Evolutionary conservation across 768 basidiomycete species (phyloP).

Genomic region (Pleurotus cornucopiae): DNA sequence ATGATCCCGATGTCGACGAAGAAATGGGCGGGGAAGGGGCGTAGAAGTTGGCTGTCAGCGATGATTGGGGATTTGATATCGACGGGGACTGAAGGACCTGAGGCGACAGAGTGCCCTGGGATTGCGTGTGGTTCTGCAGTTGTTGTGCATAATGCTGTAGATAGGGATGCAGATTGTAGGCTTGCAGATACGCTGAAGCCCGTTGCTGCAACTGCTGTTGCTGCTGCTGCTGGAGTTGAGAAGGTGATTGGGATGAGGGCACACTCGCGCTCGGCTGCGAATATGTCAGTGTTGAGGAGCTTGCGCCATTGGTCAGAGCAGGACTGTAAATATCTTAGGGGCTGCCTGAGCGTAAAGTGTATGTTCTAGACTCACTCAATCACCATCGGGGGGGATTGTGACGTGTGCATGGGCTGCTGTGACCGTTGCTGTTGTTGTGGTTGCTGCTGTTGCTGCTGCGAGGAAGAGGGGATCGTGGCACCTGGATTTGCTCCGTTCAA

Average conservation of each 20-base stretch:
- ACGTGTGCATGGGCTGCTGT: conserved; percentile 19
- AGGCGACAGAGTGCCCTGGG: conserved; percentile 68
- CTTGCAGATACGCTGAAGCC: not conserved
- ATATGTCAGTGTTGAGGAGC: conserved; percentile 39
- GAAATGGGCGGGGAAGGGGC: conserved; percentile 4
- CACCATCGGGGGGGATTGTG: conserved; percentile 42
- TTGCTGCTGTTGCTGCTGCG: conserved; percentile 17
- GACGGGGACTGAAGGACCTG: conserved; percentile 63
- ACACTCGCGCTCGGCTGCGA: conserved; percentile 24
- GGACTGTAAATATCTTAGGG: conserved; percentile 40
- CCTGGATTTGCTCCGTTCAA: conserved; percentile 70
- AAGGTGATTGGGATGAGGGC: conserved; percentile 21
- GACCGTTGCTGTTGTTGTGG: conserved; percentile 18
- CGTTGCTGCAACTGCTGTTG: conserved; percentile 25
- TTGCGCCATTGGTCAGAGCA: conserved; percentile 48
- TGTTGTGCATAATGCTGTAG: conserved; percentile 24
- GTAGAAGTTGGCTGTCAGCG: conserved; percentile 30
- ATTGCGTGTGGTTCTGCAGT: conserved; percentile 29
- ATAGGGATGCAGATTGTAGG: conserved; percentile 23
- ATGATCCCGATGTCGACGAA: conserved; percentile 4
- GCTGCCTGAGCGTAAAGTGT: conserved; percentile 8
- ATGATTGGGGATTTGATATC: conserved; percentile 30
- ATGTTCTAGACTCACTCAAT: conserved; percentile 57
- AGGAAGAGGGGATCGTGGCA: conserved; percentile 26
- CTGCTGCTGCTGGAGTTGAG: conserved; percentile 29